Conservation (phyloP, 345 rosid species). For the Zanthoxylum bungeanum region DNA sequence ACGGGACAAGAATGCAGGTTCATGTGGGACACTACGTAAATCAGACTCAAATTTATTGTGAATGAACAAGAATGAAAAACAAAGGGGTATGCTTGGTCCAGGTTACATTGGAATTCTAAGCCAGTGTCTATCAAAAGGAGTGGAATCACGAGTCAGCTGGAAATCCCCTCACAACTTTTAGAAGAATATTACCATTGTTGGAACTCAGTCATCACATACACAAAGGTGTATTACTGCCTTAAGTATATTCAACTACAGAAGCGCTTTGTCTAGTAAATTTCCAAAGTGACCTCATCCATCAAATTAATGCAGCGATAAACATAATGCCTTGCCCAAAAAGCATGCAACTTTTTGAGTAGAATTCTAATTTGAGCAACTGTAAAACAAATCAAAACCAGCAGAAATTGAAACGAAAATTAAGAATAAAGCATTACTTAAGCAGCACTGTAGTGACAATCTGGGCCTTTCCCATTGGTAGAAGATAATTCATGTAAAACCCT, state of each 20-base stretch:
- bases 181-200: not conserved
- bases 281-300: not conserved
- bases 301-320: not conserved
- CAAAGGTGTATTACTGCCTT: not conserved
- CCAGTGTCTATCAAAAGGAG: not conserved
- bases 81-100: not conserved
- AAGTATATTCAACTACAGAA: not conserved
- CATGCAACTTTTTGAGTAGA: not conserved
- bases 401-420: constrained; percentile 1
- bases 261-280: not conserved
- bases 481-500: constrained; percentile 87
- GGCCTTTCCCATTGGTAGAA: constrained; percentile 77
- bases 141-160: too few relatives aligned
- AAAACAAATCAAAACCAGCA: not conserved
- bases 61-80: not conserved
- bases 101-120: not conserved
- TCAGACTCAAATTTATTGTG: not conserved
- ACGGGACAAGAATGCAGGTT: not conserved
- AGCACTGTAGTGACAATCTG: constrained; percentile 74
- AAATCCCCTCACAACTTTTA: not conserved
- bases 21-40: not conserved
- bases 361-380: not conserved
- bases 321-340: not conserved
- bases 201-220: not conserved
- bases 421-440: constrained; percentile 56